Base-by-base conservation (phyloP, 495 filamentous ascomycete species). In the Xylaria acuta region DNA sequence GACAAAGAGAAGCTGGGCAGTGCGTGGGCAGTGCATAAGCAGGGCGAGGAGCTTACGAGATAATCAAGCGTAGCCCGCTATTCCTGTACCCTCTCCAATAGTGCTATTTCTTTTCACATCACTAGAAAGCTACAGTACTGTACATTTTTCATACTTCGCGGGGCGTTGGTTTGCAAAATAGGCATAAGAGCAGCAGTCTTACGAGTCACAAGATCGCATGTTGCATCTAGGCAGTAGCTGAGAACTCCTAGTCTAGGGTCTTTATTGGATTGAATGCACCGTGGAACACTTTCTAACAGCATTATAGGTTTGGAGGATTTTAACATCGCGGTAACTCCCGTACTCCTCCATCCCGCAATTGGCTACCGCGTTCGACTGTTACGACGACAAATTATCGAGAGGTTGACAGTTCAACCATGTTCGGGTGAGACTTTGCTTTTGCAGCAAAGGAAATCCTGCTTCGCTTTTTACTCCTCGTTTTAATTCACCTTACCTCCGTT, bases 321-420 rank as follows among this genome's bases (percentile, higher is more conserved):
- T 54, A 54, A 54, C 51, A 14, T 16, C 51, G 11, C 51, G 22
- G 3, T 22, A 51, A 9, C 30, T 16, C 22, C 27, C 18, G 25
- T 51, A 66, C 16, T 67, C 64, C 64, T 67, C 66, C 51, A 45
- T 68, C 22, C 51, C 49, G 51, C 38, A 59, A 68, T 68, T 68
- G 66, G 66, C 66, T 68, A 58, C 27, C 65, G 49, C 49, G 65
- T 67, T 67, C 49, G 49, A 58, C 65, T 56, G 65, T 67, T 67
- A 54, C 5, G 32, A 25, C 4, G 27, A 43, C 65, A 56, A 27
- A 3, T 7, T 3, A 38, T 38, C 36, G 36, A 38, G 36, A 38
- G 36, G 36, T n/a, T n/a, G 36, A 38, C 7, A 38, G 7, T 38
- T 7, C 3, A 38, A 7, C 36, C 36, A 7, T 7, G 3, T 3